Base-by-base conservation (phyloP, 164 flowering plant species). In the Nymphaea colorata region DNA sequence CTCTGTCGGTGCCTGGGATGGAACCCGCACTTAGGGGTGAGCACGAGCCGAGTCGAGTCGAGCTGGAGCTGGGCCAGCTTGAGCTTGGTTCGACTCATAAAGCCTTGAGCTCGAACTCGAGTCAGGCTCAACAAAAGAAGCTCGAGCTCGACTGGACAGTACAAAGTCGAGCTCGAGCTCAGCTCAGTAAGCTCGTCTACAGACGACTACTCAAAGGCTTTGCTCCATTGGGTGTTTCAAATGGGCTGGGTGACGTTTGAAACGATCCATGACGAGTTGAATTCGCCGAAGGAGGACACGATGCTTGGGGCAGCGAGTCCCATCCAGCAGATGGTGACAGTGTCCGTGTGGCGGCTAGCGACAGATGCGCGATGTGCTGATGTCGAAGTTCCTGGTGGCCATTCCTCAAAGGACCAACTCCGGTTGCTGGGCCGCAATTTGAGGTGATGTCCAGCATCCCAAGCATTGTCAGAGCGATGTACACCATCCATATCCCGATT, bases 371-470 rank as follows among this genome's bases (percentile, higher is more conserved):
- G 70, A 74, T 5, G 87, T 86, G 1, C 77, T 90, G 7, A 85
- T 88, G 92, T 90, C 88, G 8, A 88, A 83, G 60, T 88, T 67
- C 67, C 72, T 90, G 6, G 44, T 91, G 97, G 97, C 94, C 97
- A 83, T 76, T 5, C 68, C 68, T 59, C 11, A 62, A 59, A 10
- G 12, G 57, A 51, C 57, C 57, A 51, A 8, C 57, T 51, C 57
- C 57, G 64, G 65, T 42, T 41, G 78, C 73, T 15, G 78, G 82
- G 66, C 61, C 0, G 83, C 75, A n/a, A 51, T 91, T 77, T 70
- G 82, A 86, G 55, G 42, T 74, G 5, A 3, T 75, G 0, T 86
- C 90, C 1, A 87, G 93, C 4, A 86, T 91, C 3, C 89, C 90
- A 0, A 76, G 79, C 64, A 84, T 91, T 1, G 82, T 77, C 2